Conservation (phyloP, 371 early-diverging fungal genomes). For the Syncephalastrum racemosum region DNA sequence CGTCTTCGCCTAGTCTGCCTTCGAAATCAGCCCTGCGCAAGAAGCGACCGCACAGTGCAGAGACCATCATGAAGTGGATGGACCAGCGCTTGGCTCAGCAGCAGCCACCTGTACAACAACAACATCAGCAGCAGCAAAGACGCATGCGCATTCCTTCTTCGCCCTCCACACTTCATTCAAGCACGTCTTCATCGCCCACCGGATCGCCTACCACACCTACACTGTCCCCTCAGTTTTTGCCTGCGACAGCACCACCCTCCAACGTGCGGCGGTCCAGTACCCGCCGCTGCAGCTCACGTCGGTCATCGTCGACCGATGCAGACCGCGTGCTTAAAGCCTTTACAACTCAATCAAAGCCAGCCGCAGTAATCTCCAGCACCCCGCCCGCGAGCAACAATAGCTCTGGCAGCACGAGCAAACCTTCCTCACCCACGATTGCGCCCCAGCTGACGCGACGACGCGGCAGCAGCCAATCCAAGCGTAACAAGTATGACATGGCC, state of each 20-base stretch:
- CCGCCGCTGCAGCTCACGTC: background rate
- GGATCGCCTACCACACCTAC: background rate
- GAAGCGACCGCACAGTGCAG: slow-evolving; percentile 13
- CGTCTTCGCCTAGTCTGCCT: background rate
- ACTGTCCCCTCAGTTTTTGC: background rate
- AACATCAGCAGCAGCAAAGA: slow-evolving; percentile 1
- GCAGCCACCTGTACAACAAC: background rate
- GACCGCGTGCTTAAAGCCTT: background rate
- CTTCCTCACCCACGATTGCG: slow-evolving; percentile 1
- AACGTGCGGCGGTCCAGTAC: no score
- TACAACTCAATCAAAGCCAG: background rate
- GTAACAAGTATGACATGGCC: slow-evolving; percentile 13
- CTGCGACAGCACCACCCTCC: slow-evolving; percentile 4
- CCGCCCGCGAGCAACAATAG: background rate
- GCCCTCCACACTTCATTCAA: background rate
- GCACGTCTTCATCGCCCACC: background rate
- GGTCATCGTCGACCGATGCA: background rate
- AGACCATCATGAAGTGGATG: slow-evolving; percentile 15
- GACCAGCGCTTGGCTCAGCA: slow-evolving; percentile 13
- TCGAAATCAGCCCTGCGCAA: background rate
- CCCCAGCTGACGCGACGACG: slow-evolving; percentile 3
- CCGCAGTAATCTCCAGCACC: background rate
- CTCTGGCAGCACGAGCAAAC: background rate
- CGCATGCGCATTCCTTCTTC: slow-evolving; percentile 1
- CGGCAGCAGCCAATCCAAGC: slow-evolving; percentile 6